Evolutionary conservation across 345 rosid genomes (phyloP).

Genomic region (Arabidopsis suecica): DNA sequence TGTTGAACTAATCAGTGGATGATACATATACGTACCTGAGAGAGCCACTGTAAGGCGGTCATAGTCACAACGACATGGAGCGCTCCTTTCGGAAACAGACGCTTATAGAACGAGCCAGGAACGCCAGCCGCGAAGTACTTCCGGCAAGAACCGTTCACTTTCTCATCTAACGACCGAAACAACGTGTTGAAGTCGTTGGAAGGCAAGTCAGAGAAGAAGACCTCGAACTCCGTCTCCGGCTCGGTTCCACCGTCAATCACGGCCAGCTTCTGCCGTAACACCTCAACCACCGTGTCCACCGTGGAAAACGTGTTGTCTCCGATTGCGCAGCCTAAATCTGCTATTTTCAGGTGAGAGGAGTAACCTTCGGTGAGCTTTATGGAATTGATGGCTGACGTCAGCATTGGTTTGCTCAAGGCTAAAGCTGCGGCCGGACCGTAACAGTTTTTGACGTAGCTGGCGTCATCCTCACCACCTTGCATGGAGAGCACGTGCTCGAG

Average conservation of each 20-base stretch:
- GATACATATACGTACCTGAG: conserved; percentile 44
- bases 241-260: background rate
- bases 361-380: conserved; percentile 42
- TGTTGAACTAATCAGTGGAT: background rate
- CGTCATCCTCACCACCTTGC: conserved; percentile 63
- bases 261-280: conserved; percentile 42
- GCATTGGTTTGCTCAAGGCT: conserved; percentile 53
- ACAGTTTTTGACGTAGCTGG: conserved; percentile 59
- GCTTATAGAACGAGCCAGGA: conserved; percentile 58
- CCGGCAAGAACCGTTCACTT: conserved; percentile 12
- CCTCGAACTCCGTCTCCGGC: conserved; percentile 52
- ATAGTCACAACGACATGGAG: conserved; percentile 60
- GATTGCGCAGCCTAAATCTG: conserved; percentile 60
- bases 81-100: conserved; percentile 57
- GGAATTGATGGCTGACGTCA: conserved; percentile 50
- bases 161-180: conserved; percentile 39
- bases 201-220: conserved; percentile 57
- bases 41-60: conserved; percentile 69
- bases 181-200: conserved; percentile 60
- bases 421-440: conserved; percentile 55
- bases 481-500: conserved; percentile 56
- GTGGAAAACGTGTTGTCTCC: conserved; percentile 55
- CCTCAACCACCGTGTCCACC: conserved; percentile 47
- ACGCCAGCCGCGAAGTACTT: conserved; percentile 57
- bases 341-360: conserved; percentile 44